Evolutionary conservation across 352 stramenopile species (phyloP).

Genomic region (Pilasporangium apinafurcum): DNA sequence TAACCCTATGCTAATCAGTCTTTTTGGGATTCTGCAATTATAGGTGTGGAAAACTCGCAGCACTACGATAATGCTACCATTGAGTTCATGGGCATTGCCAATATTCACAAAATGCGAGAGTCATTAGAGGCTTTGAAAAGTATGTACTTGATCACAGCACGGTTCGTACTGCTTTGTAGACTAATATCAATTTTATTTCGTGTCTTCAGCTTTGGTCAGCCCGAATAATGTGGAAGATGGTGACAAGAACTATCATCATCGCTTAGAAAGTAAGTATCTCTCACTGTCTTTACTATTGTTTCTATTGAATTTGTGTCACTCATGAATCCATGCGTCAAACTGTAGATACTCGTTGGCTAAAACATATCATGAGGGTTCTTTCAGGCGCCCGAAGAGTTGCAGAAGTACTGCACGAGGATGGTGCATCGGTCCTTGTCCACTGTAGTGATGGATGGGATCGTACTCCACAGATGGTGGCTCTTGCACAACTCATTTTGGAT

Average conservation of each 20-base stretch:
- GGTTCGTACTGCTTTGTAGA: neutral
- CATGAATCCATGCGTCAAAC: constrained; percentile 1
- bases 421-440: constrained; percentile 78
- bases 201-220: constrained; percentile 57
- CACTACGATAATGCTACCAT: constrained; percentile 95
- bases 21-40: too few species aligned
- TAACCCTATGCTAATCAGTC: too few species aligned
- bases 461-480: constrained; percentile 72
- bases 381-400: constrained; percentile 63
- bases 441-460: constrained; percentile 87
- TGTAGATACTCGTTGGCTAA: constrained; percentile 94
- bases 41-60: constrained; percentile 94
- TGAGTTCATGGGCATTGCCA: constrained; percentile 98
- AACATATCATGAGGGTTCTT: constrained; percentile 90
- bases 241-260: constrained; percentile 85
- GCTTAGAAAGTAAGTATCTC: constrained; percentile 65
- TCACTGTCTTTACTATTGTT: neutral
- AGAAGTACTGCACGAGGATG: constrained; percentile 81
- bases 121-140: constrained; percentile 85
- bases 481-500: constrained; percentile 82
- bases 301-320: constrained; percentile 1
- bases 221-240: constrained; percentile 77
- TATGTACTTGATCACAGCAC: constrained; percentile 13
- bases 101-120: constrained; percentile 99
- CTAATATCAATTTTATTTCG: neutral